A percentile compares a stretch with the other conserved stretches of the same genome.
phyloP scores from a whole-genome alignment of 495 filamentous ascomycete genomes.

The Penicillium psychrofluorescens region DNA sequence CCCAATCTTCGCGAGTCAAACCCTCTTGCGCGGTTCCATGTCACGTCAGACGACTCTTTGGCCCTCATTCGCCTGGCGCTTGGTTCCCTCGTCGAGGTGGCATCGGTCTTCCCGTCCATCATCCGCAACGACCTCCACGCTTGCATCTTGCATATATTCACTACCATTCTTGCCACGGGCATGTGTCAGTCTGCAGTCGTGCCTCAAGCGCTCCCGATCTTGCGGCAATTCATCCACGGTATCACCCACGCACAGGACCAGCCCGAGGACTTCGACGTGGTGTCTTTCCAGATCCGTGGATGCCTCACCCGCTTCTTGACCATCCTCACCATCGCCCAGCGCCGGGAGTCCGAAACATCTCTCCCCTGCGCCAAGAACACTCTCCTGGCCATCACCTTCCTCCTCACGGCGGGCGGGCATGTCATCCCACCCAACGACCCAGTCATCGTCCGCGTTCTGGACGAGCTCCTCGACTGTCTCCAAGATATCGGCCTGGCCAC shows the following conservation, averaged over 20 bases:
- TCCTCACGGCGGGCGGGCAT: slow-evolving; percentile 73
- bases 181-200: slow-evolving; percentile 82
- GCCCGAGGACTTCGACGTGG: slow-evolving; percentile 23
- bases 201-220: slow-evolving; percentile 82
- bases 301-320: slow-evolving; percentile 72
- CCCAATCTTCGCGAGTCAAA: slow-evolving; percentile 78
- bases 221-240: slow-evolving; percentile 79
- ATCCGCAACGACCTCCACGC: slow-evolving; percentile 96
- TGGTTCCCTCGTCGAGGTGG: slow-evolving; percentile 83
- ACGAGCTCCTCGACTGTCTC: slow-evolving; percentile 77
- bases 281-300: slow-evolving; percentile 55
- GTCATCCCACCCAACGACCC: slow-evolving; percentile 65
- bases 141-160: slow-evolving; percentile 94
- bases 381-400: slow-evolving; percentile 77
- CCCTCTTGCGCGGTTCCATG: slow-evolving; percentile 54
- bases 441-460: slow-evolving; percentile 58
- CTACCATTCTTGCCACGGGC: slow-evolving; percentile 80
- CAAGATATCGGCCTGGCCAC: slow-evolving; percentile 72
- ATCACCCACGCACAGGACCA: slow-evolving; percentile 47
- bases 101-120: slow-evolving; percentile 89
- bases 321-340: slow-evolving; percentile 76
- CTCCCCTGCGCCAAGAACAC: slow-evolving; percentile 89
- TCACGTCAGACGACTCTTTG: slow-evolving; percentile 70
- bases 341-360: slow-evolving; percentile 70
- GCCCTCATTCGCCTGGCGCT: slow-evolving; percentile 72